Evolutionary conservation across 2,329 filamentous ascomycete genomes (phyloP).

Genomic region (Fusarium torreyae): DNA sequence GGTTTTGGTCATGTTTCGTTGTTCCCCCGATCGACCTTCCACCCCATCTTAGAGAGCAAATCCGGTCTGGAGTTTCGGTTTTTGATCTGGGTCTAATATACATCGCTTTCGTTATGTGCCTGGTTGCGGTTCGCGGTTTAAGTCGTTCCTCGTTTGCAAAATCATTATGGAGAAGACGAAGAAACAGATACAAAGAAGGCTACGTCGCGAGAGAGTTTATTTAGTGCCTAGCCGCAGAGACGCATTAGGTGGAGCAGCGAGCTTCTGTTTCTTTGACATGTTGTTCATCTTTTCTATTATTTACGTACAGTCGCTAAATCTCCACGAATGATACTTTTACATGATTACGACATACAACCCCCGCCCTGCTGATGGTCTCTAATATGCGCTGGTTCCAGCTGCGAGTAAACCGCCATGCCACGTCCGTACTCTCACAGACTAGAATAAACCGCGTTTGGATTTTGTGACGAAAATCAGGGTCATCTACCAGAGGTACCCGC

Average conservation of each 20-base stretch:
- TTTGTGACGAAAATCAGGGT: slow-evolving; percentile 41
- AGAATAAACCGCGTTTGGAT: slow-evolving; percentile 53
- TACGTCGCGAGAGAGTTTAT: slow-evolving; percentile 18
- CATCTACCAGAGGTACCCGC: slow-evolving; percentile 19
- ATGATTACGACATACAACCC: slow-evolving; percentile 37
- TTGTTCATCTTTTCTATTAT: slow-evolving; percentile 14
- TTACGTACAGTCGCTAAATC: slow-evolving; percentile 48
- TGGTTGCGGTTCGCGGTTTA: slow-evolving; percentile 34
- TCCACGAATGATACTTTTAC: slow-evolving; percentile 54
- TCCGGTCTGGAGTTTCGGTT: slow-evolving; percentile 65
- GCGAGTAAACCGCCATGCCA: slow-evolving; percentile 60
- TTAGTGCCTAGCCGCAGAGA: slow-evolving; percentile 1
- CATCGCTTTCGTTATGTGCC: slow-evolving; percentile 51
- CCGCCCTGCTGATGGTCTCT: slow-evolving; percentile 28
- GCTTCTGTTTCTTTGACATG: slow-evolving; percentile 14
- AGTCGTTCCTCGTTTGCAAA: slow-evolving; percentile 23
- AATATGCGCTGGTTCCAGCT: slow-evolving; percentile 58
- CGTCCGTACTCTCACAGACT: slow-evolving; percentile 50
- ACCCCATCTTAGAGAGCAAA: slow-evolving; percentile 58
- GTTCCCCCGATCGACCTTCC: slow-evolving; percentile 45
- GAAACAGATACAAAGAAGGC: slow-evolving; percentile 15
- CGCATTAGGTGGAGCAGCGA: slow-evolving; percentile 12
- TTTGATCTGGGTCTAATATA: slow-evolving; percentile 63
- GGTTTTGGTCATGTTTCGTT: slow-evolving; percentile 49
- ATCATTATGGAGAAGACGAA: neutral